phyloP scores from a whole-genome alignment of 768 basidiomycete genomes.

The Crassisporium funariophilum region DNA sequence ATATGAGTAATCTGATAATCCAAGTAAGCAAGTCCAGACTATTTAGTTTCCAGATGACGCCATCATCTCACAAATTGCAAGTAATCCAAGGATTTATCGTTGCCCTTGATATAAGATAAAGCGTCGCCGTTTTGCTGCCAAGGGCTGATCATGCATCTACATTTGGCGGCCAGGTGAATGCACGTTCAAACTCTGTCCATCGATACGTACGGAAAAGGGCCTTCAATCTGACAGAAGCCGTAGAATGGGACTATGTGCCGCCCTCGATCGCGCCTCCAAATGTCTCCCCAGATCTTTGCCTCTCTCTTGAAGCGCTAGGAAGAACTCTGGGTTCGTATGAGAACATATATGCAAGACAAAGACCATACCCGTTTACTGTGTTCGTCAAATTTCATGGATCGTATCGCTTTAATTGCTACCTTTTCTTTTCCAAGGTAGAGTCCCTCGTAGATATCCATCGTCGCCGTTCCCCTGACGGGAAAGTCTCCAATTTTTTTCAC shows the following conservation, averaged over 20 bases:
- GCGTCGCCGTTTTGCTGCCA: slow-evolving; percentile 58
- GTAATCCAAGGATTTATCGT: slow-evolving; percentile 44
- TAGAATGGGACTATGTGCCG: slow-evolving; percentile 58
- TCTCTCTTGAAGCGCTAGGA: slow-evolving; percentile 53
- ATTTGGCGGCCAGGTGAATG: no score
- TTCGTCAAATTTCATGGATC: slow-evolving; percentile 51
- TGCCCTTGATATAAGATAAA: slow-evolving; percentile 45
- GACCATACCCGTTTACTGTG: slow-evolving; percentile 42
- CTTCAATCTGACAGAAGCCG: slow-evolving; percentile 57
- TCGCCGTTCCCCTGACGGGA: slow-evolving; percentile 52
- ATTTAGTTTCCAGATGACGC: background rate
- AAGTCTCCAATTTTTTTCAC: slow-evolving; percentile 49
- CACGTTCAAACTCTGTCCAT: background rate
- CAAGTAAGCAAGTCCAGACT: no score
- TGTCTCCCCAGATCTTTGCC: slow-evolving; percentile 53
- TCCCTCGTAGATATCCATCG: slow-evolving; percentile 59
- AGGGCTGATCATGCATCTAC: slow-evolving; percentile 58
- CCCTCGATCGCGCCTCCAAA: slow-evolving; percentile 56
- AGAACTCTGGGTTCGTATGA: background rate
- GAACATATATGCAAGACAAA: background rate
- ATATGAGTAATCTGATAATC: slow-evolving; percentile 55
- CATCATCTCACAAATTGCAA: slow-evolving; percentile 36
- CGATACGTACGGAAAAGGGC: slow-evolving; percentile 54
- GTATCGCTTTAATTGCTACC: slow-evolving; percentile 58
- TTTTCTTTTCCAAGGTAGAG: slow-evolving; percentile 54